A percentile compares a stretch with the other conserved stretches of the same genome.
phyloP scores from a whole-genome alignment of 2,329 filamentous ascomycete species.

The Fusarium oxysporum region DNA sequence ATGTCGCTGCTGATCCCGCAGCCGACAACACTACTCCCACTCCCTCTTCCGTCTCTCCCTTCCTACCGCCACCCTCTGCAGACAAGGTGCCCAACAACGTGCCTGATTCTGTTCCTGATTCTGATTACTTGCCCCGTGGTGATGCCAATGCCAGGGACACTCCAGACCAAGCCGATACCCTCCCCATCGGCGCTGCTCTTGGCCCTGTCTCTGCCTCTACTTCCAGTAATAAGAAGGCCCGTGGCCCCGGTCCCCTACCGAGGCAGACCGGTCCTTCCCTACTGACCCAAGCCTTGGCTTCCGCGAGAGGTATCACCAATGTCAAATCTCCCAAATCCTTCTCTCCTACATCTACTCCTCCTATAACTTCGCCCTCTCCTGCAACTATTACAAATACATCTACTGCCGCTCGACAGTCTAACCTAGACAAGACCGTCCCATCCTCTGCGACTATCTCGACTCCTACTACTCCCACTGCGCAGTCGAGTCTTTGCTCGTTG shows the following conservation, averaged over 20 bases:
- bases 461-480: conserved; percentile 14
- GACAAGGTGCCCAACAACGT: conserved; percentile 42
- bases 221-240: conserved; percentile 59
- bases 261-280: conserved; percentile 65
- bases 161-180: conserved; percentile 17
- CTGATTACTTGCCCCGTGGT: conserved; percentile 39
- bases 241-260: conserved; percentile 52
- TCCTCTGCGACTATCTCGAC: conserved; percentile 23
- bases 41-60: conserved; percentile 37
- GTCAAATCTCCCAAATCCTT: conserved; percentile 29
- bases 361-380: conserved; percentile 27
- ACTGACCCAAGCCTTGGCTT: conserved; percentile 68
- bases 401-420: conserved; percentile 24
- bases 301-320: conserved; percentile 63
- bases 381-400: conserved; percentile 8
- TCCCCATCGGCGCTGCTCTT: conserved; percentile 22
- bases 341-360: conserved; percentile 19
- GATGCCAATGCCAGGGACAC: conserved; percentile 42
- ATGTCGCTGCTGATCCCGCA: conserved; percentile 34
- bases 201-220: conserved; percentile 10
- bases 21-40: conserved; percentile 39
- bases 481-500: conserved; percentile 10
- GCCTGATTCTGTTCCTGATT: conserved; percentile 43
- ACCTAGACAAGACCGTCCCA: conserved; percentile 23
- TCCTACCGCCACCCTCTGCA: conserved; percentile 38